A percentile compares a stretch with the other conserved stretches of the same genome.
Evolutionary conservation across 192 early-diverging fungal genomes (phyloP).

Genomic region (Kappamyces sp.): DNA sequence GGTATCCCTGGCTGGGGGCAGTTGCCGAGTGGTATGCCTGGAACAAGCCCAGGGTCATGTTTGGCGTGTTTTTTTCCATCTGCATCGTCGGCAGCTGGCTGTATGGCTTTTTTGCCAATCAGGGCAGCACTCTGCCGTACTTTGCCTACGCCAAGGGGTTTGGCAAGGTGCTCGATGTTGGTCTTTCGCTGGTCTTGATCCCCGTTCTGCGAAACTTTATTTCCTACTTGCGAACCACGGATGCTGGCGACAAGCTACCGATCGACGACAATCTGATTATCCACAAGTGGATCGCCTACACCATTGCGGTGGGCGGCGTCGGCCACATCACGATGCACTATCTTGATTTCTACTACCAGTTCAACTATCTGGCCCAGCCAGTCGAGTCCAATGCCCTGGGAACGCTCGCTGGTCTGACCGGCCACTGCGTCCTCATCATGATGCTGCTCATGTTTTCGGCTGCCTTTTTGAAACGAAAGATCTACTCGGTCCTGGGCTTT

Average conservation of each 20-base stretch:
- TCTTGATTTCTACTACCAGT: slow-evolving; percentile 21
- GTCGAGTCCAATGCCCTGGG: slow-evolving; percentile 18
- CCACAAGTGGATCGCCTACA: slow-evolving; percentile 25
- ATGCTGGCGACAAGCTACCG: slow-evolving; percentile 27
- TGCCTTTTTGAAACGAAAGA: slow-evolving; percentile 54
- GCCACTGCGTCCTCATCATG: slow-evolving; percentile 18
- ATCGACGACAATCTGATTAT: slow-evolving; percentile 32
- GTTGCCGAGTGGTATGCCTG: slow-evolving; percentile 26
- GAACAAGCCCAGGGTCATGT: slow-evolving; percentile 19
- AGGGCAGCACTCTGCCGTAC: no score
- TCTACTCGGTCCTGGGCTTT: slow-evolving; percentile 46
- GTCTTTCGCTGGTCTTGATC: slow-evolving; percentile 27
- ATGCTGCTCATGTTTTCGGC: slow-evolving; percentile 21
- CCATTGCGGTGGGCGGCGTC: slow-evolving; percentile 15
- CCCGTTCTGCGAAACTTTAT: slow-evolving; percentile 31
- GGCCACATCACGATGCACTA: slow-evolving; percentile 27
- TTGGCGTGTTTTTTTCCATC: slow-evolving; percentile 13
- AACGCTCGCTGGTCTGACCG: slow-evolving; percentile 26
- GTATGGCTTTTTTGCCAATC: slow-evolving; percentile 21
- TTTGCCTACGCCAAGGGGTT: slow-evolving; percentile 31
- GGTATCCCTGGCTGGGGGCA: slow-evolving; percentile 3
- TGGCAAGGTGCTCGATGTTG: slow-evolving; percentile 32
- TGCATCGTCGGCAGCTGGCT: slow-evolving; percentile 23
- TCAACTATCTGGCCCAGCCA: slow-evolving; percentile 12
- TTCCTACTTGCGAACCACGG: slow-evolving; percentile 25